Conservation (phyloP, 176 grass and related monocot genomes). For the Aegilops speltoides region DNA sequence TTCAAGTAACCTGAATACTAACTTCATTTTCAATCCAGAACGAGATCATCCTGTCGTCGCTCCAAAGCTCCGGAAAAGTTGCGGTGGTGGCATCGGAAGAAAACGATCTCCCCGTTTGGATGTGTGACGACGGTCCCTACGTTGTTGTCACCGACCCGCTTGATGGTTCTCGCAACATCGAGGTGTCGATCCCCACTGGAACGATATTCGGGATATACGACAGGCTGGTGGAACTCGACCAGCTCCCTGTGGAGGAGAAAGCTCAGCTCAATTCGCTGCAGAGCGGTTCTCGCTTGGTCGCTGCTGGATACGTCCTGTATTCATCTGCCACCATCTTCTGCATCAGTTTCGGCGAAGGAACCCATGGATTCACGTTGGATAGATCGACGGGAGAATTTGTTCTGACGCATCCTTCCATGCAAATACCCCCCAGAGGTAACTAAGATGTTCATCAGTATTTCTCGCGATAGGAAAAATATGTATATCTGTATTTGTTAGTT, state of each 20-base stretch:
- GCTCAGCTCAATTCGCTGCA: slow-evolving; percentile 84
- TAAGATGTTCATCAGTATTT: not conserved
- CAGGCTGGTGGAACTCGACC: slow-evolving; percentile 70
- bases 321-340: slow-evolving; percentile 93
- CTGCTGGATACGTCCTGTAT: slow-evolving; percentile 83
- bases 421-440: slow-evolving; percentile 78
- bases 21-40: slow-evolving; percentile 48
- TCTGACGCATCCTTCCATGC: slow-evolving; percentile 81
- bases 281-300: slow-evolving; percentile 59
- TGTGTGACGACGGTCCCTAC: slow-evolving; percentile 50
- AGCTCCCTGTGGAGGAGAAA: slow-evolving; percentile 72
- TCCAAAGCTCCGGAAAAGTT: slow-evolving; percentile 81
- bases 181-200: slow-evolving; percentile 91
- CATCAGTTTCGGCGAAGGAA: slow-evolving; percentile 66
- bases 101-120: slow-evolving; percentile 68
- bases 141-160: slow-evolving; percentile 84
- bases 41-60: slow-evolving; percentile 80
- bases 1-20: not conserved
- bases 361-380: slow-evolving; percentile 87
- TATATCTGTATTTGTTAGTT: not conserved
- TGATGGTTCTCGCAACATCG: slow-evolving; percentile 94
- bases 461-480: not conserved
- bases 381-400: slow-evolving; percentile 73
- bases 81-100: slow-evolving; percentile 85
- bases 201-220: slow-evolving; percentile 92